These are phyloP conservation scores for Cutaneotrichosporon sp. DNA, from an alignment of 1,284 basidiomycete genomes.

Conservation along the genomic window DNA sequence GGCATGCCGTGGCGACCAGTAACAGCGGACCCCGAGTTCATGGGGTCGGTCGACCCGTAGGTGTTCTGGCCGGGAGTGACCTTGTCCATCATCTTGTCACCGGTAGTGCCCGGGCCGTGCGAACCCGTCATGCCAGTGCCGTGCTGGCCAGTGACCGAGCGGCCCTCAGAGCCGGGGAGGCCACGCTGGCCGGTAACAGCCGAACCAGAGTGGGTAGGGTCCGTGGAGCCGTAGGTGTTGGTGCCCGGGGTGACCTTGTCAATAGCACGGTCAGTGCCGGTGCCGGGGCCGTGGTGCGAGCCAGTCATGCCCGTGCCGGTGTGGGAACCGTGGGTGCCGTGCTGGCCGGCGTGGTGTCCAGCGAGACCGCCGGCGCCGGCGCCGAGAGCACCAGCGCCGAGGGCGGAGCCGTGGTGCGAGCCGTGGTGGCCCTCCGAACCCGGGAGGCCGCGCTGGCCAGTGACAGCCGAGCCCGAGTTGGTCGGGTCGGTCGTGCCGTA, in stretches of 20 bases:
- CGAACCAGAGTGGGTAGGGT: neutral
- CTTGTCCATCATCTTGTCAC: neutral
- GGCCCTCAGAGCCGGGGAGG: neutral
- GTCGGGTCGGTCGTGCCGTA: neutral
- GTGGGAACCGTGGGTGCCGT: no score
- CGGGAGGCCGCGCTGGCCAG: neutral
- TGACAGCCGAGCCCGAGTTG: neutral
- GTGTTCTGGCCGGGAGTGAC: slow-evolving; percentile 1
- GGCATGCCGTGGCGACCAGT: neutral
- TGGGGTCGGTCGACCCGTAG: neutral
- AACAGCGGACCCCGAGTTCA: neutral
- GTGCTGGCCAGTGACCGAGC: no score
- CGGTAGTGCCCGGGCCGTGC: neutral
- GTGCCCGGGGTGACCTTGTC: slow-evolving; percentile 7
- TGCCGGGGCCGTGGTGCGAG: neutral
- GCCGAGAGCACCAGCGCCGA: neutral
- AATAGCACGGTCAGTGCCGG: neutral
- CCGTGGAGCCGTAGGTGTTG: neutral
- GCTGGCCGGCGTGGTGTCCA: neutral
- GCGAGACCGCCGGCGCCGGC: slow-evolving; percentile 4
- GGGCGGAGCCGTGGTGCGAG: neutral
- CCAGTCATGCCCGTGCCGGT: neutral
- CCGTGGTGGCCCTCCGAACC: neutral
- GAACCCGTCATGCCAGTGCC: neutral
- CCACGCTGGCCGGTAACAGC: neutral